Conservation (phyloP, 2,329 filamentous ascomycete genomes). For the Pseudovirgaria hyperparasitica region DNA sequence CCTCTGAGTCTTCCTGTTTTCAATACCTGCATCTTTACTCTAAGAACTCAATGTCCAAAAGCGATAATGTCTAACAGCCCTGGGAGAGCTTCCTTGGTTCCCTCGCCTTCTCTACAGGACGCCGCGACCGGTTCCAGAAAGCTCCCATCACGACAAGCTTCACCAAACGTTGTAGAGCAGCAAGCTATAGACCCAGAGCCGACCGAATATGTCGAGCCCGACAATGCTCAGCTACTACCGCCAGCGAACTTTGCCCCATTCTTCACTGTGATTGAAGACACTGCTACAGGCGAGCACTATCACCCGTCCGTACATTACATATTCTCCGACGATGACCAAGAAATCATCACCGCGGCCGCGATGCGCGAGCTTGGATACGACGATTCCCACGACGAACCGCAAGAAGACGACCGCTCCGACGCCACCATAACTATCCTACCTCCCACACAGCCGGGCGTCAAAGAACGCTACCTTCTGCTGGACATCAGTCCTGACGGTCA, state of each 20-base stretch:
- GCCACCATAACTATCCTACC: slow-evolving; percentile 30
- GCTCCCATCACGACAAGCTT: no score
- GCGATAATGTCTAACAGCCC: no score
- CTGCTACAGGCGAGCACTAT: slow-evolving; percentile 57
- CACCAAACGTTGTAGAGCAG: no score
- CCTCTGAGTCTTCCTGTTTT: no score
- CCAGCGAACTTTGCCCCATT: slow-evolving; percentile 57
- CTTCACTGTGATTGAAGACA: slow-evolving; percentile 74
- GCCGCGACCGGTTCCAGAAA: no score
- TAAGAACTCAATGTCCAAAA: no score
- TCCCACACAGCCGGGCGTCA: slow-evolving; percentile 31
- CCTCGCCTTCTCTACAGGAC: no score
- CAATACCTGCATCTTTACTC: no score
- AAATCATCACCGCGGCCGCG: slow-evolving; percentile 56
- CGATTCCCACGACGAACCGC: slow-evolving; percentile 18
- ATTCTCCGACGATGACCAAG: slow-evolving; percentile 82
- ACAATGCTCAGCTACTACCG: slow-evolving; percentile 23
- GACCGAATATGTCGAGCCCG: no score
- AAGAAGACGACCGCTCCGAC: slow-evolving; percentile 12
- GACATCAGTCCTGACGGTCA: slow-evolving; percentile 36
- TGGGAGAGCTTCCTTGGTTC: no score
- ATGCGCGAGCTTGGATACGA: slow-evolving; percentile 40
- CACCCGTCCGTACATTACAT: slow-evolving; percentile 87
- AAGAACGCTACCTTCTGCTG: slow-evolving; percentile 45
- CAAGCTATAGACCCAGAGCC: no score